phyloP scores from a whole-genome alignment of 306 rosid species.

The Cucurbita maxima region DNA sequence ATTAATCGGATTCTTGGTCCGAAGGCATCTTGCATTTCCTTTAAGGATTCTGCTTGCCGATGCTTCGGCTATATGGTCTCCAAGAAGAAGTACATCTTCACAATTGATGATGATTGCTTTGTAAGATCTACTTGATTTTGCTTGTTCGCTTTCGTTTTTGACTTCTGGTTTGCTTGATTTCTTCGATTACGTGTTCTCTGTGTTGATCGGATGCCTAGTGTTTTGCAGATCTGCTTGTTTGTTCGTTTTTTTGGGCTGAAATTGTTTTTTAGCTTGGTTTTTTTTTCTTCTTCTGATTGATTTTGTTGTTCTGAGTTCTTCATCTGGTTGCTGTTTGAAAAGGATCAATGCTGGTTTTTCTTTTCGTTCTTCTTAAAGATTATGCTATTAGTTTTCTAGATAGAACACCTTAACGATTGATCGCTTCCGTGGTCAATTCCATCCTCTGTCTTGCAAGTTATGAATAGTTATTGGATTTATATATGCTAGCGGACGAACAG shows the following conservation, averaged over 20 bases:
- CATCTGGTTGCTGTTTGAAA: not conserved
- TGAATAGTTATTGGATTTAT: not conserved
- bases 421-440: not conserved
- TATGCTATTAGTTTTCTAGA: not conserved
- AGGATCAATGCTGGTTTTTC: not conserved
- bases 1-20: conserved; percentile 30
- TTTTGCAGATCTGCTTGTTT: not conserved
- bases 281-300: no score
- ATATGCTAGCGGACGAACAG: not conserved
- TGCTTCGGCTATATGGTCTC: conserved; percentile 39
- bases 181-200: not conserved
- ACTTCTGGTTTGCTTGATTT: not conserved
- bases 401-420: not conserved
- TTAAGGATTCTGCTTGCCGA: conserved; percentile 37
- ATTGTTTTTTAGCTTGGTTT: not conserved
- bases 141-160: not conserved
- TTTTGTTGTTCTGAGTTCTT: not conserved
- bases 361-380: not conserved
- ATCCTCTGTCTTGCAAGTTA: not conserved
- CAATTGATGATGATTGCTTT: conserved; percentile 36
- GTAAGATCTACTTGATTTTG: conserved; percentile 12
- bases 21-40: conserved; percentile 36
- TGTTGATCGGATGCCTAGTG: not conserved
- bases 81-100: conserved; percentile 40
- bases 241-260: not conserved